Evolutionary conservation across 2,329 filamentous ascomycete species (phyloP).

Genomic region (Pseudohalonectria lignicola): DNA sequence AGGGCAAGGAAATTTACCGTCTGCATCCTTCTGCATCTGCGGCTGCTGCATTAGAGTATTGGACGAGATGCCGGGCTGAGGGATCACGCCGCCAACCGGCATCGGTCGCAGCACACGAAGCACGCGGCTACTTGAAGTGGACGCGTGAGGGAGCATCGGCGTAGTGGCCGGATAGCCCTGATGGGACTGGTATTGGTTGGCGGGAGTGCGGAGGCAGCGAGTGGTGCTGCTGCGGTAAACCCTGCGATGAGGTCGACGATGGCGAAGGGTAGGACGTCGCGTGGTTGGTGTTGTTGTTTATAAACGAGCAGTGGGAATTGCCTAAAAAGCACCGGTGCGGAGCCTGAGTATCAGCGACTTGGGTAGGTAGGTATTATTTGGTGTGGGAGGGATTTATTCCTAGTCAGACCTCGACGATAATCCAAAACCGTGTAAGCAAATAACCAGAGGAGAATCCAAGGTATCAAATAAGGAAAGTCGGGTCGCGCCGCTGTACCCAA

Average conservation of each 20-base stretch:
- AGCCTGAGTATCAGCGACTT: no score
- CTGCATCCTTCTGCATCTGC: slow-evolving; percentile 74
- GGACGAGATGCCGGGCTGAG: slow-evolving; percentile 43
- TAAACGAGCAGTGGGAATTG: slow-evolving; percentile 16
- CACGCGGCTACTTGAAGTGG: slow-evolving; percentile 39
- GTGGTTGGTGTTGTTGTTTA: slow-evolving; percentile 18
- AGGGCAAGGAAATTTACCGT: slow-evolving; percentile 95
- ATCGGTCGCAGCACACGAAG: slow-evolving; percentile 58
- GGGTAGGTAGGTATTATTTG: no score
- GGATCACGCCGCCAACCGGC: slow-evolving; percentile 54
- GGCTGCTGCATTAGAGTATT: slow-evolving; percentile 44
- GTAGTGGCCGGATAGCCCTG: slow-evolving; percentile 44
- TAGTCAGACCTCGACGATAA: no score
- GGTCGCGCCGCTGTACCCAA: no score
- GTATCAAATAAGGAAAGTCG: no score
- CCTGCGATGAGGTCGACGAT: slow-evolving; percentile 13
- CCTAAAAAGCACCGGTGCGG: no score
- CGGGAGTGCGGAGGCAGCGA: slow-evolving; percentile 16
- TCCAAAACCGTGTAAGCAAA: no score
- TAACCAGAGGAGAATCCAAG: no score
- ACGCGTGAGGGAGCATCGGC: slow-evolving; percentile 56
- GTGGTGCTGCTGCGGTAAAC: slow-evolving; percentile 19
- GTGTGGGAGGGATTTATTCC: no score
- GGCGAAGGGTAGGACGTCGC: slow-evolving; percentile 15
- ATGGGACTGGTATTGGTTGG: slow-evolving; percentile 39